Percentiles rank a stretch among this genome's conserved stretches.
phyloP scores from a whole-genome alignment of 495 filamentous ascomycete species.

The Cairneyella variabilis region DNA sequence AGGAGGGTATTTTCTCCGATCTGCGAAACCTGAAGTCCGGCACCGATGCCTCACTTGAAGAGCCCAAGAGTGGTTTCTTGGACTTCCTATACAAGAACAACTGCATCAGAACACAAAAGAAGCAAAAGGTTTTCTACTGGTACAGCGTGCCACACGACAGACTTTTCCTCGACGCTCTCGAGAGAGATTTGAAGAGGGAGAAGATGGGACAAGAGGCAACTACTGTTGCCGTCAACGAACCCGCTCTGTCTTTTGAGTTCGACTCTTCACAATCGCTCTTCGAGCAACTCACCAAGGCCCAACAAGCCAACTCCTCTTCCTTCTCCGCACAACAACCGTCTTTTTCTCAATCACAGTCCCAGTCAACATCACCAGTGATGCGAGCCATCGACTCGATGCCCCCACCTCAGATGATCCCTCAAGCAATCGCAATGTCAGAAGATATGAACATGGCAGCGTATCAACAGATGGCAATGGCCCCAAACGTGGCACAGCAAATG shows the following conservation, averaged over 20 bases:
- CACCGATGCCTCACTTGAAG: slow-evolving; percentile 97
- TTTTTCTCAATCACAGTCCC: slow-evolving; percentile 60
- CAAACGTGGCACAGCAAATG: slow-evolving; percentile 58
- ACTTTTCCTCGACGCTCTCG: slow-evolving; percentile 93
- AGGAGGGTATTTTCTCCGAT: slow-evolving; percentile 99
- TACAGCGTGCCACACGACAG: slow-evolving; percentile 98
- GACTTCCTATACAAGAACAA: slow-evolving; percentile 99
- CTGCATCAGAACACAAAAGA: slow-evolving; percentile 99
- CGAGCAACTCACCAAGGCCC: slow-evolving; percentile 98
- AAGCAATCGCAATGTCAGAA: slow-evolving; percentile 79
- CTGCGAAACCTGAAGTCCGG: slow-evolving; percentile 96
- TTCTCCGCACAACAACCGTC: slow-evolving; percentile 82
- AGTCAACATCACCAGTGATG: slow-evolving; percentile 80
- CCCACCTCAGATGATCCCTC: slow-evolving; percentile 69
- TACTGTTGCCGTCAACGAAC: slow-evolving; percentile 92
- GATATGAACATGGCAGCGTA: slow-evolving; percentile 71
- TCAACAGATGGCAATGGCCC: slow-evolving; percentile 59
- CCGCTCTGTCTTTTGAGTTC: slow-evolving; percentile 96
- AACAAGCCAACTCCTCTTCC: slow-evolving; percentile 95
- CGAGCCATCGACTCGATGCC: slow-evolving; percentile 86
- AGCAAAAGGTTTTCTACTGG: slow-evolving; percentile 99
- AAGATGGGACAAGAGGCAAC: slow-evolving; percentile 99
- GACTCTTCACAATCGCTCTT: slow-evolving; percentile 98
- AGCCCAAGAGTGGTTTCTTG: slow-evolving; percentile 96
- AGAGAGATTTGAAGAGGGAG: slow-evolving; percentile 95